Evolutionary conservation across 1,284 basidiomycete genomes (phyloP), one percentile per base, ranked within the genome.

Genomic region (Filobasidium uniguttulatum): DNA sequence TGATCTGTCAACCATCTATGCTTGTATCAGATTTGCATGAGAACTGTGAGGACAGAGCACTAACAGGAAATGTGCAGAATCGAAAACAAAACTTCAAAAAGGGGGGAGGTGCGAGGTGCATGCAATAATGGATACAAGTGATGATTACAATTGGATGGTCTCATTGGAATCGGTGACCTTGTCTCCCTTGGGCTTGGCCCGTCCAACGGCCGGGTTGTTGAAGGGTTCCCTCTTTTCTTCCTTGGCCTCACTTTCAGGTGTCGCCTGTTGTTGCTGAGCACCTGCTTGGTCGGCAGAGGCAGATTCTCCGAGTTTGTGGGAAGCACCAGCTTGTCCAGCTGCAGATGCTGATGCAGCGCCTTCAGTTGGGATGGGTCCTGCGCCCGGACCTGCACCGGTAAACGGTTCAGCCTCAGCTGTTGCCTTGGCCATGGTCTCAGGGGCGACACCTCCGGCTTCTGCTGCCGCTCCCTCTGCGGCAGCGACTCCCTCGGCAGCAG

Each of bases 401-500:
- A 43, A 43, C 3, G 40, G 40, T 28, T 43, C 25, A n/a, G 25
- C 40, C 26, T 43, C 40, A 9, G 40, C 40, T 6, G 40, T 26
- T 14, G 40, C 40, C 26, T 43, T 43, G 4, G 40, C 40, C 40
- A 43, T 26, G 4, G 40, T 14, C 15, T 43, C 51, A 19, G 54
- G 48, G 17, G 48, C 46, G 15, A 34, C 49, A 43, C 45, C 52
- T 19, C 49, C 57, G 1, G 55, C 46, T 20, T 45, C 43, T 8
- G 26, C 49, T 23, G 48, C 52, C 41, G 49, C 57, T 14, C 37
- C 54, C 19, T 28, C 55, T 5, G 49, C 55, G 3, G 35, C 56
- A 1, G 46, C 60, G 19, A 46, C 59, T 14, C 37, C 53, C 8
- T 54, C 53, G 5, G 44, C 58, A 15, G 37, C 54, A 29, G 49